Evolutionary conservation across 306 rosid species (phyloP).

Genomic region (Sphenostylis stenocarpa): DNA sequence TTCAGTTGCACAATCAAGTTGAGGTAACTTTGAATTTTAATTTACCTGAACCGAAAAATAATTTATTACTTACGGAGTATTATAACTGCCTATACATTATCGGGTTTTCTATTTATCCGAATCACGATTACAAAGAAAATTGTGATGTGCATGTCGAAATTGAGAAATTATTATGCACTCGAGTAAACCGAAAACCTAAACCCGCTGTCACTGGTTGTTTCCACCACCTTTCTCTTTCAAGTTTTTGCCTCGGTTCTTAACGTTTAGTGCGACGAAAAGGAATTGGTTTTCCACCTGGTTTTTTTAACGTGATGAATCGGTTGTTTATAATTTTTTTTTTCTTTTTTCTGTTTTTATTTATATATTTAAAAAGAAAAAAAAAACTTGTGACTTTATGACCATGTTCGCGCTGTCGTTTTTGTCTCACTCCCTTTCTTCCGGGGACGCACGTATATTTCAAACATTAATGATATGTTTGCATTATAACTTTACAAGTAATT

Average conservation of each 20-base stretch:
- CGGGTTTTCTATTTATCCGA: background rate
- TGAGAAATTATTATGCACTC: background rate
- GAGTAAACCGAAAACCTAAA: background rate
- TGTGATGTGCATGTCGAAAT: background rate
- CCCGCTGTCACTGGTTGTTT: background rate
- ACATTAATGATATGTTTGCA: background rate
- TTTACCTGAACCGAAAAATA: constrained; percentile 10
- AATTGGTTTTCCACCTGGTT: constrained; percentile 29
- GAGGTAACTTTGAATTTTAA: constrained; percentile 56
- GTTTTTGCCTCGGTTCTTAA: background rate
- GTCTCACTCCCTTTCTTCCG: background rate
- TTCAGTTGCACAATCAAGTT: constrained; percentile 74
- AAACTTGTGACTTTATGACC: background rate
- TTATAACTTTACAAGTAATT: background rate
- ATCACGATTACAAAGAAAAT: background rate
- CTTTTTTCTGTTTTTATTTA: no score
- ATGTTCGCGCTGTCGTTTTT: constrained; percentile 27
- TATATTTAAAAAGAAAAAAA: no score
- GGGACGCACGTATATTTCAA: background rate
- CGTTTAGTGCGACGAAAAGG: constrained; percentile 27
- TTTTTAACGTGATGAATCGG: background rate
- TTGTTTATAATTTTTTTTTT: background rate
- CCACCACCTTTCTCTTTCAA: background rate
- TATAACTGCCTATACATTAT: no score
- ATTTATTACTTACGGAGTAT: background rate